Conservation (phyloP, 2,329 filamentous ascomycete species). For the Alternaria ventricosa region DNA sequence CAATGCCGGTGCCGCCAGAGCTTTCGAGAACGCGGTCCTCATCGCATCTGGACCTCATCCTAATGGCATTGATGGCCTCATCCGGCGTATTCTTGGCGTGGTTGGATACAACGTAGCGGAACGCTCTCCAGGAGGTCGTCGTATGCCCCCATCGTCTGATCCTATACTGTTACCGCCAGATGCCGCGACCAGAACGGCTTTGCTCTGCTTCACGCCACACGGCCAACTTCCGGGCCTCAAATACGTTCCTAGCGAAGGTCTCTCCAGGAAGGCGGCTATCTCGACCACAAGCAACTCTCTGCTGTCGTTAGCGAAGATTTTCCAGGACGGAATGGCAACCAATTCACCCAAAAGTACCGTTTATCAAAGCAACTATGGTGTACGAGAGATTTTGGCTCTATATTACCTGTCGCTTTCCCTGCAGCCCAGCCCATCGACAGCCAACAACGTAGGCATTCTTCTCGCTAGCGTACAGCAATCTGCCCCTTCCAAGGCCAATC, state of each 20-base stretch:
- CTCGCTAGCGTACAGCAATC: slow-evolving; percentile 91
- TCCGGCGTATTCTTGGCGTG: slow-evolving; percentile 76
- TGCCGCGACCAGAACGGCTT: slow-evolving; percentile 80
- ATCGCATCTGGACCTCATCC: slow-evolving; percentile 79
- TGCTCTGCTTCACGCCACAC: slow-evolving; percentile 77
- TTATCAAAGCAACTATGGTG: slow-evolving; percentile 71
- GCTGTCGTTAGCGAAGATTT: slow-evolving; percentile 94
- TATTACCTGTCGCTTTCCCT: slow-evolving; percentile 95
- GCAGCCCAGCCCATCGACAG: slow-evolving; percentile 94
- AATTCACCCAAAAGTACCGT: slow-evolving; percentile 62
- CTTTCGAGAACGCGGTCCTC: slow-evolving; percentile 93
- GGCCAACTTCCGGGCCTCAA: slow-evolving; percentile 82
- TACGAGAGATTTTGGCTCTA: slow-evolving; percentile 89
- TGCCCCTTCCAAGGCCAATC: slow-evolving; percentile 51
- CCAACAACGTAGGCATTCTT: slow-evolving; percentile 96
- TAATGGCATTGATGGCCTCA: slow-evolving; percentile 76
- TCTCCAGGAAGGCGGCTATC: slow-evolving; percentile 78
- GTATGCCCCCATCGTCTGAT: slow-evolving; percentile 51
- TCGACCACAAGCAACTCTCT: slow-evolving; percentile 96
- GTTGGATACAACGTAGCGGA: slow-evolving; percentile 56
- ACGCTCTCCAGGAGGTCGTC: slow-evolving; percentile 40
- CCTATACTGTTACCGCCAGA: slow-evolving; percentile 84
- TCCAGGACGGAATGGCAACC: slow-evolving; percentile 92
- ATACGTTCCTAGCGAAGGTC: slow-evolving; percentile 69
- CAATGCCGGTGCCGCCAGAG: slow-evolving; percentile 77